phyloP scores from a whole-genome alignment of 306 rosid genomes.

The Vicia faba region DNA sequence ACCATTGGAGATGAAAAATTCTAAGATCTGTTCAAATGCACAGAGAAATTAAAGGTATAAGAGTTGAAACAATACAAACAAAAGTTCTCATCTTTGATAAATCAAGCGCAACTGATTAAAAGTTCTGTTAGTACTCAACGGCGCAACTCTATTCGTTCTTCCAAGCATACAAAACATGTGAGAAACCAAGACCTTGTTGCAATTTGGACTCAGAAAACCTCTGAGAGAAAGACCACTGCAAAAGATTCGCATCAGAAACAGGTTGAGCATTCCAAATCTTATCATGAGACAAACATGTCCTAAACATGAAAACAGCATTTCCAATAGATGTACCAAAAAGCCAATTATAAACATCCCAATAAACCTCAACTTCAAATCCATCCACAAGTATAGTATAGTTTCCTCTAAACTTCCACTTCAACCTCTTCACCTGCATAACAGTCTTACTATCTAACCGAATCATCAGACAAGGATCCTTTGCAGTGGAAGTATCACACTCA shows the following conservation, averaged over 20 bases:
- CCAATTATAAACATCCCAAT: conserved; percentile 98
- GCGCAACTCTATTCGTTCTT: conserved; percentile 67
- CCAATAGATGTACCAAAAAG: conserved; percentile 78
- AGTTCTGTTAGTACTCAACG: conserved; percentile 58
- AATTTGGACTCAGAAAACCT: conserved; percentile 76
- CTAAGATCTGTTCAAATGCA: conserved; percentile 58
- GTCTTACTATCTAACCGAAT: conserved; percentile 82
- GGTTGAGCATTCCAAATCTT: conserved; percentile 72
- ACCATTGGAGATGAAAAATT: conserved; percentile 43
- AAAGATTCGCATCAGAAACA: conserved; percentile 58
- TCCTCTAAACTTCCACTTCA: conserved; percentile 93
- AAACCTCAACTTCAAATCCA: conserved; percentile 84
- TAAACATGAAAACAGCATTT: conserved; percentile 92
- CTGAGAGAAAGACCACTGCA: conserved; percentile 89
- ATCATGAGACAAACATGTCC: conserved; percentile 75
- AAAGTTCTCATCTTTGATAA: conserved; percentile 53
- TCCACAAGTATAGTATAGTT: conserved; percentile 84
- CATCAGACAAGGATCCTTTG: conserved; percentile 64
- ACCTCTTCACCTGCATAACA: conserved; percentile 89
- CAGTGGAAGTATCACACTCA: conserved; percentile 77
- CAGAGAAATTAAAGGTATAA: conserved; percentile 45
- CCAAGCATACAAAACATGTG: conserved; percentile 90
- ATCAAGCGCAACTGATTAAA: conserved; percentile 57
- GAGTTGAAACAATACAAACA: conserved; percentile 44
- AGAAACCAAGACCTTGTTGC: conserved; percentile 69